phyloP scores from a whole-genome alignment of 2,329 filamentous ascomycete genomes.

The Fusarium sp. region DNA sequence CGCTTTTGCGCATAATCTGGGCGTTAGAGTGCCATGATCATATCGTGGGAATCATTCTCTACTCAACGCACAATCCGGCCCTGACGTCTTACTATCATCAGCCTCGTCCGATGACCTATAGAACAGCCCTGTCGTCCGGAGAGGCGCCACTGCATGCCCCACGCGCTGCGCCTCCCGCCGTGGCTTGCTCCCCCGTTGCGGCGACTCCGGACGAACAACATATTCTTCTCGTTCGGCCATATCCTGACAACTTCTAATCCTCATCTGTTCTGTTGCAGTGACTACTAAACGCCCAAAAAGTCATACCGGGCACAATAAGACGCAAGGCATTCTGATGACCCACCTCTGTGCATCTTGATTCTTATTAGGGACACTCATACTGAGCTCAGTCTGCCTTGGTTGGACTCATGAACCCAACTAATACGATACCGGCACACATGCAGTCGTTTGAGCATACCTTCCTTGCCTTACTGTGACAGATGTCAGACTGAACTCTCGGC shows the following conservation, averaged over 20 bases:
- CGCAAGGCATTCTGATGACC: conserved; percentile 21
- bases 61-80: conserved; percentile 7
- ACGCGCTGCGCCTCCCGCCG: conserved; percentile 45
- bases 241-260: conserved; percentile 36
- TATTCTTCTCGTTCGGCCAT: conserved; percentile 12
- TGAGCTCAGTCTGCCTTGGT: conserved; percentile 30
- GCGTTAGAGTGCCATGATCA: conserved; percentile 4
- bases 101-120: not conserved
- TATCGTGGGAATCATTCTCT: not conserved
- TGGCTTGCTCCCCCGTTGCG: conserved; percentile 40
- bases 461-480: not conserved
- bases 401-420: conserved; percentile 17
- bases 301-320: conserved; percentile 2
- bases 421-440: conserved; percentile 19
- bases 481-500: conserved; percentile 24
- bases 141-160: conserved; percentile 38
- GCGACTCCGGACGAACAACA: not conserved
- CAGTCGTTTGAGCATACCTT: not conserved
- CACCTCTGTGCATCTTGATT: conserved; percentile 18
- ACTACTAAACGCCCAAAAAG: conserved; percentile 9
- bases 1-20: not conserved
- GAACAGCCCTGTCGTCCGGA: conserved; percentile 22
- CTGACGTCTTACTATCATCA: conserved; percentile 1
- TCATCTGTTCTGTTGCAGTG: conserved; percentile 40
- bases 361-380: conserved; percentile 8